Conservation (phyloP, 1,139 yeast species). For the Candida anutae region DNA sequence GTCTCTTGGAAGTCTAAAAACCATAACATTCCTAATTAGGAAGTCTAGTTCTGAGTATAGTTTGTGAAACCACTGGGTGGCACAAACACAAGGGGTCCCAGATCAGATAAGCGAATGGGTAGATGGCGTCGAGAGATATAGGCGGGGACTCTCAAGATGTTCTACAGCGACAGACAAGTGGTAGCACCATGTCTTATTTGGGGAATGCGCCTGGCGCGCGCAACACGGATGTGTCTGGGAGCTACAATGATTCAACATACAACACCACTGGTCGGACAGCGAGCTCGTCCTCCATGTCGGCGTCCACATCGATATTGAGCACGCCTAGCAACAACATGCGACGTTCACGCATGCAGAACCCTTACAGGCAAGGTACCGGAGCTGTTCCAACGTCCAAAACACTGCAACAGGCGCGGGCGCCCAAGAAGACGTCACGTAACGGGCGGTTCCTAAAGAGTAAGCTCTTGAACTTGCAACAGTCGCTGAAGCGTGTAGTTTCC, state of each 20-base stretch:
- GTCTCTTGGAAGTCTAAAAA: no score
- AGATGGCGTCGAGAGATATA: no score
- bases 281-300: slow-evolving; percentile 21
- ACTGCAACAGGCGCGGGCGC: slow-evolving; percentile 1
- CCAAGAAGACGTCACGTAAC: slow-evolving; percentile 7
- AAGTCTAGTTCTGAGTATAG: no score
- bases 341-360: slow-evolving; percentile 8
- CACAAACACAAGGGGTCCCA: no score
- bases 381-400: background rate
- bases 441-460: slow-evolving; percentile 13
- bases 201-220: background rate
- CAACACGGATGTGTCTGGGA: background rate
- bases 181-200: background rate
- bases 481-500: slow-evolving; percentile 10
- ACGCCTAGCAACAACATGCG: slow-evolving; percentile 19
- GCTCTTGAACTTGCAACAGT: slow-evolving; percentile 16
- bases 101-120: no score
- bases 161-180: no score
- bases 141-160: no score
- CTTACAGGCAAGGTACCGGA: slow-evolving; percentile 3
- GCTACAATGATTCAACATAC: slow-evolving; percentile 5
- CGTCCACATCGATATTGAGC: slow-evolving; percentile 21
- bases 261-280: slow-evolving; percentile 13
- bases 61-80: no score
- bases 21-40: no score